Conservation (phyloP, 2,329 filamentous ascomycete species). For the Fusarium illudens region DNA sequence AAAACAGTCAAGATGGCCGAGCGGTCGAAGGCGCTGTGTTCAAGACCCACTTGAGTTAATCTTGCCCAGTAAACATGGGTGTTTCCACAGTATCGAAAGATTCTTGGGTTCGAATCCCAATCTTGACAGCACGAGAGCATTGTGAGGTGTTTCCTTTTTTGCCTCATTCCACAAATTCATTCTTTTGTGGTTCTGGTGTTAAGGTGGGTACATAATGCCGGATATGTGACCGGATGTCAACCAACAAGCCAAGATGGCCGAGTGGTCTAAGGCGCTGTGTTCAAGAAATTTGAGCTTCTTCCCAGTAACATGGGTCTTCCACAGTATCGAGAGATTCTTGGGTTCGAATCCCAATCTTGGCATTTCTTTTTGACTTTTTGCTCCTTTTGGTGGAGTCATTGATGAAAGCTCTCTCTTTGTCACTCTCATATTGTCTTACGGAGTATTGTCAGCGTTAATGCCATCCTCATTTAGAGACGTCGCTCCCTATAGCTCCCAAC, state of each 20-base stretch:
- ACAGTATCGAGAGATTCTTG: background rate
- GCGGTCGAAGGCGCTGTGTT: background rate
- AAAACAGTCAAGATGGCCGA: background rate
- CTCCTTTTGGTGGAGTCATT: background rate
- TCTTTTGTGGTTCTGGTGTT: background rate
- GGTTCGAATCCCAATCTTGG: background rate
- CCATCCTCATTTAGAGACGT: background rate
- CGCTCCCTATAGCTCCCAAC: background rate
- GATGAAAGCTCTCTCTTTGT: background rate
- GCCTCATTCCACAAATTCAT: background rate
- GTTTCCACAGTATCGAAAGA: background rate
- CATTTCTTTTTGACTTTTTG: background rate
- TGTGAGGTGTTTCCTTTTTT: background rate
- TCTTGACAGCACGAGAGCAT: background rate
- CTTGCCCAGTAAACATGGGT: background rate
- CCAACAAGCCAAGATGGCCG: background rate
- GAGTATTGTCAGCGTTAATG: no score
- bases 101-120: background rate
- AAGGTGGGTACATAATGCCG: accelerated
- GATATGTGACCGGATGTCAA: background rate
- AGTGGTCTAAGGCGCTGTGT: background rate
- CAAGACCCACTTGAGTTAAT: background rate
- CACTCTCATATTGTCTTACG: no score
- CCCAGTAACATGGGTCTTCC: background rate
- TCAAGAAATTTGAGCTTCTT: background rate